phyloP scores from a whole-genome alignment of 1,139 yeast genomes.

The Scheffersomyces titani region DNA sequence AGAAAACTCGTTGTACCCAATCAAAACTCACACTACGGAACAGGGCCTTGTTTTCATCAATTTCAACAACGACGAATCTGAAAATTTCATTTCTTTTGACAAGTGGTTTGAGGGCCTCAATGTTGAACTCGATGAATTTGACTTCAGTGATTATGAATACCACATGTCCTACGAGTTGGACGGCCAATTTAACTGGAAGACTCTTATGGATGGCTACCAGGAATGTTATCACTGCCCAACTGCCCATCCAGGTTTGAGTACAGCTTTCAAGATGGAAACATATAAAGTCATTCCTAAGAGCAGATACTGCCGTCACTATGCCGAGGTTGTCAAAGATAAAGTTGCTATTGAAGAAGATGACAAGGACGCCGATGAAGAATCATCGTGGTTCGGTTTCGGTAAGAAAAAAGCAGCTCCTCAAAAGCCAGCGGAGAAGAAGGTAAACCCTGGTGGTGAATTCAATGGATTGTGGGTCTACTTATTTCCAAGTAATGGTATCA shows the following conservation, averaged over 20 bases:
- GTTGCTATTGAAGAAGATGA: constrained; percentile 88
- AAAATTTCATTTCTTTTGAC: constrained; percentile 45
- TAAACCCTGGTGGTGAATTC: constrained; percentile 59
- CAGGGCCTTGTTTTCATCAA: constrained; percentile 61
- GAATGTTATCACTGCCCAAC: constrained; percentile 70
- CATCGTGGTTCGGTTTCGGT: constrained; percentile 56
- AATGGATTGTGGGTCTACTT: constrained; percentile 64
- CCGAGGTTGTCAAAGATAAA: constrained; percentile 83
- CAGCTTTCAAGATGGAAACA: constrained; percentile 65
- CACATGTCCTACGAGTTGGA: constrained; percentile 67
- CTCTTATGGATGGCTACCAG: constrained; percentile 67
- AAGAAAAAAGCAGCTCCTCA: constrained; percentile 27
- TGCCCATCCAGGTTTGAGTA: constrained; percentile 60
- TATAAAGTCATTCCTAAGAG: constrained; percentile 61
- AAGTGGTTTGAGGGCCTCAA: constrained; percentile 54
- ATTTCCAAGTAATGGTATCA: constrained; percentile 59
- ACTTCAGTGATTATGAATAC: constrained; percentile 60
- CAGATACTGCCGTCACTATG: constrained; percentile 66
- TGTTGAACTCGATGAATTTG: constrained; percentile 55
- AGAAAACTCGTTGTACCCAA: constrained; percentile 56
- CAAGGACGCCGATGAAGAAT: constrained; percentile 60
- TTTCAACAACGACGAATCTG: constrained; percentile 37
- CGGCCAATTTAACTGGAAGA: constrained; percentile 66
- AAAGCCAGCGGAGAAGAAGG: constrained; percentile 19
- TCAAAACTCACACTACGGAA: constrained; percentile 53